A percentile compares a stretch with the other conserved stretches of the same genome.
Conservation (phyloP, 768 basidiomycete genomes). For the Termitomyces heimii region DNA sequence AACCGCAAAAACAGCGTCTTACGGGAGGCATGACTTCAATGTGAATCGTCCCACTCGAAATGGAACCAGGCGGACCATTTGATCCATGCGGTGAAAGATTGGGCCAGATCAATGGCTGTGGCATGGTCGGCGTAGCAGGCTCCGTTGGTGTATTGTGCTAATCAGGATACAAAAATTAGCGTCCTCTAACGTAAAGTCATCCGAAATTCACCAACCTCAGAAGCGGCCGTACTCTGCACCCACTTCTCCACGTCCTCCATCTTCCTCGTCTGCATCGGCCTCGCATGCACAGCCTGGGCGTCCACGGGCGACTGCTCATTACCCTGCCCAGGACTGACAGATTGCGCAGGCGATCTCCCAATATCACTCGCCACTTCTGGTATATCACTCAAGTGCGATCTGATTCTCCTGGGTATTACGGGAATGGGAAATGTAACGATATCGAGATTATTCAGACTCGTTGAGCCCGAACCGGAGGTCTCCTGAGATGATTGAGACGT, state of each 20-base stretch:
- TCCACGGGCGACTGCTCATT: background rate
- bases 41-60: constrained; percentile 5
- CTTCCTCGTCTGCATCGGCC: background rate
- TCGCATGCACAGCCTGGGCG: background rate
- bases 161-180: background rate
- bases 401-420: background rate
- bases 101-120: background rate
- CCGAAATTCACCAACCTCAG: background rate
- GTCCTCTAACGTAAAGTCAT: background rate
- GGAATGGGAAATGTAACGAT: constrained; percentile 11
- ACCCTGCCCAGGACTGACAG: constrained; percentile 6
- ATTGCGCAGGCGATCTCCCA: constrained; percentile 5
- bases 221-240: constrained; percentile 7
- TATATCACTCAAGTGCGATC: constrained; percentile 13
- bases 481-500: constrained; percentile 10
- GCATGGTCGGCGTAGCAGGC: background rate
- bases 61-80: background rate
- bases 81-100: background rate
- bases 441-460: constrained; percentile 10
- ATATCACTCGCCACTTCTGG: constrained; percentile 13
- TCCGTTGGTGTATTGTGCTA: constrained; percentile 2
- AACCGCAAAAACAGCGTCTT: background rate
- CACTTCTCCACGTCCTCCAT: constrained; percentile 6
- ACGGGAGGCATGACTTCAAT: constrained; percentile 13
- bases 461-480: constrained; percentile 10